Conservation (phyloP, 208 protist species). For the Plasmodiophora brassicae region DNA sequence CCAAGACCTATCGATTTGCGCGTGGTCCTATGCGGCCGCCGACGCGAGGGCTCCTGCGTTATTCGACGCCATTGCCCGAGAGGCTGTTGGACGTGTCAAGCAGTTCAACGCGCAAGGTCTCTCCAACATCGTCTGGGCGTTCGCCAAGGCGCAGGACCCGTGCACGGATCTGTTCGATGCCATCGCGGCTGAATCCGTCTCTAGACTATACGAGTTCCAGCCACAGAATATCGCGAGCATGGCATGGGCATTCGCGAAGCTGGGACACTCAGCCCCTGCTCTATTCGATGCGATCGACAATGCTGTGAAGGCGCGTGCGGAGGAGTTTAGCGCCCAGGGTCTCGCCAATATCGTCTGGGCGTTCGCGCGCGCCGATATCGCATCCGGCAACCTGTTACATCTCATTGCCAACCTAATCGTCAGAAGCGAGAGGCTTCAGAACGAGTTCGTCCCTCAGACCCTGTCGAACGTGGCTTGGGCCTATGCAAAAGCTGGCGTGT, state of each 20-base stretch:
- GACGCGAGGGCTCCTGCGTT: not conserved
- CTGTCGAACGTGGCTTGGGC: slow-evolving; percentile 35
- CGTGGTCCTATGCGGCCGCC: not conserved
- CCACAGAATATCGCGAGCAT: not conserved
- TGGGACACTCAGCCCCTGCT: not conserved
- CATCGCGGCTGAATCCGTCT: not conserved
- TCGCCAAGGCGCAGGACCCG: not conserved
- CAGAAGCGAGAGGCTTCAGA: not conserved
- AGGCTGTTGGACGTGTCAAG: not conserved
- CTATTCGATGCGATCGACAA: not conserved
- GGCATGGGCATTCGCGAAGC: not conserved
- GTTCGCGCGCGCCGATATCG: too few species aligned
- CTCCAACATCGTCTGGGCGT: too few species aligned
- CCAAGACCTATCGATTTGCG: not conserved
- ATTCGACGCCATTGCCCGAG: not conserved
- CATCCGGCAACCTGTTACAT: too few species aligned
- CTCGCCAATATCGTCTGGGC: slow-evolving; percentile 32
- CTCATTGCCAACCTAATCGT: too few species aligned
- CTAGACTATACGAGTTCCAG: not conserved
- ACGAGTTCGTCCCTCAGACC: slow-evolving; percentile 2
- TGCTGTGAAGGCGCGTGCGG: not conserved
- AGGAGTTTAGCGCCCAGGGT: not conserved
- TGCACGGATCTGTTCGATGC: not conserved
- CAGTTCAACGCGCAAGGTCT: slow-evolving; percentile 10
- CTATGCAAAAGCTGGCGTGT: slow-evolving; percentile 6